phyloP scores from a whole-genome alignment of 345 rosid genomes.

The Salix purpurea region DNA sequence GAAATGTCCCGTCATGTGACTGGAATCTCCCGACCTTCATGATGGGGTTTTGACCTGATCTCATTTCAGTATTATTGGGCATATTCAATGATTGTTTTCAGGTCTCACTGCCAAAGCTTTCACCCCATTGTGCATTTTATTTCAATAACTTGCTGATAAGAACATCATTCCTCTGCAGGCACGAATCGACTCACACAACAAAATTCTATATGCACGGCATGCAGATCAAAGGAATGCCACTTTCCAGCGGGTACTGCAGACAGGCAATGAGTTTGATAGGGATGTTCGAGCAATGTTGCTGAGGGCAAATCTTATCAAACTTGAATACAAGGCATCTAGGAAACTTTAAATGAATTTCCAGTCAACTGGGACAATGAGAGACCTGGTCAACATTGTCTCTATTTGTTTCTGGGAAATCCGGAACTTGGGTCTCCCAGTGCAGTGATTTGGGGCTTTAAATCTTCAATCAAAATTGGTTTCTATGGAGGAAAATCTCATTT shows the following conservation, averaged over 20 bases:
- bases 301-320: conserved; percentile 80
- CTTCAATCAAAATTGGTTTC: conserved; percentile 9
- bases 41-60: not conserved
- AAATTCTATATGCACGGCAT: conserved; percentile 88
- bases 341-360: conserved; percentile 42
- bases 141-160: not conserved
- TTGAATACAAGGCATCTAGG: conserved; percentile 65
- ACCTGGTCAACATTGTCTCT: conserved; percentile 5
- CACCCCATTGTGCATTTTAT: not conserved
- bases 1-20: not conserved
- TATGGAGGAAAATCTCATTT: conserved; percentile 13
- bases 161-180: conserved; percentile 49
- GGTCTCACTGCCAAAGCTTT: not conserved
- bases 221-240: conserved; percentile 97
- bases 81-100: not conserved
- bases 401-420: not conserved
- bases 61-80: not conserved
- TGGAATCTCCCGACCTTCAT: not conserved
- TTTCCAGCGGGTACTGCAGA: conserved; percentile 89
- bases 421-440: not conserved
- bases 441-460: not conserved
- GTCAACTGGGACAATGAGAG: not conserved
- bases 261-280: conserved; percentile 82
- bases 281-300: conserved; percentile 87
- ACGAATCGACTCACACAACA: conserved; percentile 97